These are phyloP conservation scores for Plasmodium relictum DNA, from an alignment of 169 alveolate species.

Conservation along the genomic window DNA sequence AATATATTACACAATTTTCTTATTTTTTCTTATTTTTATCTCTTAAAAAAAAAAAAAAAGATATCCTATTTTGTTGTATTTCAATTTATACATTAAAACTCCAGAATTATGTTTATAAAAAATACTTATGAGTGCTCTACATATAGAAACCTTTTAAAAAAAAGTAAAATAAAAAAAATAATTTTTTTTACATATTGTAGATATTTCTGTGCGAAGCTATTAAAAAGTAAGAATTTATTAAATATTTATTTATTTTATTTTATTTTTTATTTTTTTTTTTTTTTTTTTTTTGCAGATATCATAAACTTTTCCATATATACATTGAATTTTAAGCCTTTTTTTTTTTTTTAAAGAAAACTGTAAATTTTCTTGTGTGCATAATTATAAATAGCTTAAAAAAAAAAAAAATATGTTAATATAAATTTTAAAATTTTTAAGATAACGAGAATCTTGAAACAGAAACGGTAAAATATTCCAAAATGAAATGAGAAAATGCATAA, in stretches of 20 bases:
- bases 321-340: slow-evolving; percentile 18
- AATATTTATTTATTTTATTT: slow-evolving; percentile 10
- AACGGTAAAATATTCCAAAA: slow-evolving; percentile 3
- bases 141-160: slow-evolving; percentile 10
- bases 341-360: slow-evolving; percentile 13
- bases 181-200: neutral
- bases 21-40: neutral
- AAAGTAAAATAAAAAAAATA: slow-evolving; percentile 8
- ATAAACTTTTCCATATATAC: slow-evolving; percentile 19
- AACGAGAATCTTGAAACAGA: no score
- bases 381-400: slow-evolving; percentile 30
- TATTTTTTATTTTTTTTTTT: slow-evolving; percentile 28
- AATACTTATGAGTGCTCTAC: slow-evolving; percentile 26
- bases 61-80: neutral
- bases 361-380: slow-evolving; percentile 37
- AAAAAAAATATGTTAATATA: neutral
- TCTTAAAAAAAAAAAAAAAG: slow-evolving; percentile 30
- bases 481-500: neutral
- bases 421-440: no score
- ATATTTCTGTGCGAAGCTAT: neutral
- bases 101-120: slow-evolving; percentile 8
- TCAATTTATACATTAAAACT: slow-evolving; percentile 10
- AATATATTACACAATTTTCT: neutral
- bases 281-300: slow-evolving; percentile 11
- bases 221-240: neutral